Conservation (phyloP, 345 rosid species). For the Camelina neglecta region DNA sequence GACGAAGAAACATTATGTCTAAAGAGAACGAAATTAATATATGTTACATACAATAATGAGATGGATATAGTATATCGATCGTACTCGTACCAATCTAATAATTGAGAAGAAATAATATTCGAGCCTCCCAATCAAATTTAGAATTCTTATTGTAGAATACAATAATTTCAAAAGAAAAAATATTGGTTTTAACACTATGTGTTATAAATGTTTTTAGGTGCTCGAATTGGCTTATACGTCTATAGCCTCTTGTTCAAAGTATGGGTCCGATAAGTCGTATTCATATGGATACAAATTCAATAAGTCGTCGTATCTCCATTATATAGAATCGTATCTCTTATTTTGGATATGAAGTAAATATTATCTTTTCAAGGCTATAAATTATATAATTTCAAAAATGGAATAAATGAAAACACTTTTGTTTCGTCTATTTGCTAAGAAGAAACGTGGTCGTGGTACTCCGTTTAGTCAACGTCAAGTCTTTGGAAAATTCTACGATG, state of each 20-base stretch:
- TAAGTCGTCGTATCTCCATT: constrained; percentile 32
- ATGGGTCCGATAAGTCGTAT: constrained; percentile 42
- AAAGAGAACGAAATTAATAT: constrained; percentile 4
- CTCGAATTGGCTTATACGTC: constrained; percentile 22
- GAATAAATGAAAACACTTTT: not conserved
- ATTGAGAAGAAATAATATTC: constrained; percentile 20
- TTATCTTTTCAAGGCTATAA: constrained; percentile 34
- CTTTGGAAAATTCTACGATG: constrained; percentile 9
- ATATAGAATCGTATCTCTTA: constrained; percentile 39
- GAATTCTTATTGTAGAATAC: constrained; percentile 18
- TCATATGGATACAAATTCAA: constrained; percentile 36
- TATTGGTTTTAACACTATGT: constrained; percentile 26
- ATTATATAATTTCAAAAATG: not conserved
- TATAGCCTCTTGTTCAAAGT: constrained; percentile 27
- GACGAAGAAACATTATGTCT: constrained; percentile 30
- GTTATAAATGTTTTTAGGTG: constrained; percentile 32
- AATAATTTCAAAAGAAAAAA: constrained; percentile 12
- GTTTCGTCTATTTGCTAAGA: constrained; percentile 17
- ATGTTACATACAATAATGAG: constrained; percentile 34
- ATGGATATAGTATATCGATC: constrained; percentile 28
- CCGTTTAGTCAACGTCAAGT: constrained; percentile 37
- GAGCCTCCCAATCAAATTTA: constrained; percentile 34
- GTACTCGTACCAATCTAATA: constrained; percentile 31
- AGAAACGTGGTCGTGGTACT: constrained; percentile 36
- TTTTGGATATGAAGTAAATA: constrained; percentile 30